Evolutionary conservation across 140 eudicot species (phyloP).

Genomic region (Flaveria floridana): DNA sequence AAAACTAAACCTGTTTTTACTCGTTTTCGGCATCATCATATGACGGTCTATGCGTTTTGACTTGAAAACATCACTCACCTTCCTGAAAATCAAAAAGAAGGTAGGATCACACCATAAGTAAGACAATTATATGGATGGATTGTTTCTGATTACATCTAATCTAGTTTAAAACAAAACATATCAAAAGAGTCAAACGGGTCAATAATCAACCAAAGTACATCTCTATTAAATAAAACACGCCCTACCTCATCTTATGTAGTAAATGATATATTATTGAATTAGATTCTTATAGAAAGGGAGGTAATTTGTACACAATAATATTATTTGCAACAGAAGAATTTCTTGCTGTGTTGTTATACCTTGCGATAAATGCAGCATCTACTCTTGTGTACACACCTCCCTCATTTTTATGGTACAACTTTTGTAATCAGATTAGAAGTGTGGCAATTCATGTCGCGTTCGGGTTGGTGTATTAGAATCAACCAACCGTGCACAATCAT

Average conservation of each 20-base stretch:
- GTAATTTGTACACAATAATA: not conserved
- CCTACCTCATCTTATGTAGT: not conserved
- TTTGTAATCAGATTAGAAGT: not conserved
- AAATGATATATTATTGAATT: not conserved
- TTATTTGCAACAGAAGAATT: not conserved
- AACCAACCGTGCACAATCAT: too few species aligned
- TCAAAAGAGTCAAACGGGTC: not conserved
- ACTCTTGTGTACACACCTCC: not conserved
- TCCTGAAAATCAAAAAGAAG: conserved; percentile 25
- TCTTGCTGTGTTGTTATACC: not conserved
- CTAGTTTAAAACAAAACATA: not conserved
- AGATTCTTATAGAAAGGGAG: not conserved
- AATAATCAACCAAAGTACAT: not conserved
- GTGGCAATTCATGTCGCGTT: not conserved
- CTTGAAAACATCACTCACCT: conserved; percentile 23
- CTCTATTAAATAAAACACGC: not conserved
- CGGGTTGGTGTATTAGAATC: not conserved
- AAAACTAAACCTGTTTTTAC: conserved; percentile 32
- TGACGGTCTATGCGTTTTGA: conserved; percentile 2
- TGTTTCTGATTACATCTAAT: not conserved
- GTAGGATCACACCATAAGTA: conserved; percentile 10
- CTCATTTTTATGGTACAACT: not conserved
- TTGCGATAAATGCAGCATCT: not conserved
- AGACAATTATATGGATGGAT: not conserved
- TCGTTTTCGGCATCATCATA: not conserved